phyloP scores from a whole-genome alignment of 495 filamentous ascomycete species.

The Trichoderma virens region DNA sequence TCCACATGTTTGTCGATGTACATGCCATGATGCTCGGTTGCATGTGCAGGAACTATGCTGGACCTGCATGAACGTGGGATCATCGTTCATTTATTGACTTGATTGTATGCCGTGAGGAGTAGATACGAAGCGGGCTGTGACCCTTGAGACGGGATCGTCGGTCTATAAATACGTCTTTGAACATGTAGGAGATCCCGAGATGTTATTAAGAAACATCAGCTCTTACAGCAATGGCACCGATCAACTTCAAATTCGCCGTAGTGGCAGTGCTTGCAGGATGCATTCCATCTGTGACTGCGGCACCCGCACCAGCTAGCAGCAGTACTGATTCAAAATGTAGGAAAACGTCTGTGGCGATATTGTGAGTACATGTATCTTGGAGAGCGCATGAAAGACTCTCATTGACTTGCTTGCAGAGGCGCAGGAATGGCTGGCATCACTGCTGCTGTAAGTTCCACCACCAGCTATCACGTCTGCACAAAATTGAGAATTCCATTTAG shows the following conservation, averaged over 20 bases:
- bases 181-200: neutral
- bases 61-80: no score
- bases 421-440: slow-evolving; percentile 63
- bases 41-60: neutral
- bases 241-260: neutral
- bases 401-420: slow-evolving; percentile 22
- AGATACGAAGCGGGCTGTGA: neutral
- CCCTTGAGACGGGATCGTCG: neutral
- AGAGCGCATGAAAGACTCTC: neutral
- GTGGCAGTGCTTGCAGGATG: neutral
- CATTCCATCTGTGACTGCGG: neutral
- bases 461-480: no score
- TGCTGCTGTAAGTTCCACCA: slow-evolving; percentile 36
- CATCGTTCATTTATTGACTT: neutral
- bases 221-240: neutral
- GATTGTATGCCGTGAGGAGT: neutral
- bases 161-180: neutral
- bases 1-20: neutral
- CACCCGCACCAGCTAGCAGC: neutral
- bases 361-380: neutral
- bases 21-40: neutral
- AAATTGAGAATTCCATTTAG: no score
- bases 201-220: neutral
- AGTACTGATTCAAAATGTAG: neutral
- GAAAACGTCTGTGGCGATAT: neutral